Base-by-base conservation (phyloP, 805 yeast genomes). In the Metschnikowia lachancei region DNA sequence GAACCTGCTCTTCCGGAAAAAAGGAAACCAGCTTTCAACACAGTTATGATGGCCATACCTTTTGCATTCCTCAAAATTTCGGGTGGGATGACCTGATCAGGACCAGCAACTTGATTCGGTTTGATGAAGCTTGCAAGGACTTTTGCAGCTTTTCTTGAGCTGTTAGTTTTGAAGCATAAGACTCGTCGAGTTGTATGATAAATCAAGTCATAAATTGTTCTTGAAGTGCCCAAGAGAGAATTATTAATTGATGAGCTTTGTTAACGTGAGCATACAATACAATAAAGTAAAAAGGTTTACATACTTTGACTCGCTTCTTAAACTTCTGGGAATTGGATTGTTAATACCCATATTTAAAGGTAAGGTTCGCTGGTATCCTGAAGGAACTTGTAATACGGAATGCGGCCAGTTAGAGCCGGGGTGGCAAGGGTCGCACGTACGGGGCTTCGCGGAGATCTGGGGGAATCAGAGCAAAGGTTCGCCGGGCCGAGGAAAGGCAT, bases 1-100 rank as follows among this genome's bases (percentile, higher is more conserved):
- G 96, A 87, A 20, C 99, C 99, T 0, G 97, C 98, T 64, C 99
- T 80, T 24, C 98, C 99, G 2, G 96, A 87, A 65, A 92, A 92
- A 46, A 92, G 72, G 65, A 92, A 92, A 2, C 99, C 99, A 3
- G 98, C 99, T 65, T 94, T 92, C 47, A 92, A 73, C n/a, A 94
- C 97, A 0, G 98, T 92, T 54, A 92, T 77, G 32, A 92, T 70
- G 4, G 96, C 97, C 43, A 92, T 75, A 26, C 99, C 99, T 63
- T 89, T 87, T 34, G 99, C 98, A 60, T 87, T 84, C 53, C 85
- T 82, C 50, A 92, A 75, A 2, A 92, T 82, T 24, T 82, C 82
- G 20, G 96, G 95, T 2, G 99, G 99, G 51, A 92, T 92, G 44
- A 92, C 82, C 57, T 83, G 66, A 53, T 90, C 95, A 14, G 92